These are phyloP conservation scores for Spirogloea muscicola DNA, from an alignment of 139 green algal genomes.

Conservation along the genomic window DNA sequence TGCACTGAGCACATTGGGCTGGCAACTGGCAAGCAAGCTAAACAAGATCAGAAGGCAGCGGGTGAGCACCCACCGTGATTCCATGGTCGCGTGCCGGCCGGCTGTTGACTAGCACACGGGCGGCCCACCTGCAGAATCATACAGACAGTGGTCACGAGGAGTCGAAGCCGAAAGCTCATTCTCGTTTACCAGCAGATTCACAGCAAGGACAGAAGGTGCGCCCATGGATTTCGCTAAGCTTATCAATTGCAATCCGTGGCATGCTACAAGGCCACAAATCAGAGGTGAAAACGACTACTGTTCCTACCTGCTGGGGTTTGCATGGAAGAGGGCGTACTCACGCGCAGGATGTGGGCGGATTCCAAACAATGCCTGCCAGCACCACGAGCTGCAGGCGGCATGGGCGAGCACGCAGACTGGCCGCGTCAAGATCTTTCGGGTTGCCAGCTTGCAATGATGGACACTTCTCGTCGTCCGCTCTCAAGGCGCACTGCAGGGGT, in stretches of 20 bases:
- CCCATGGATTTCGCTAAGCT: no score
- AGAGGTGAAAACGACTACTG: no score
- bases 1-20: no score
- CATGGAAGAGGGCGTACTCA: conserved; percentile 83
- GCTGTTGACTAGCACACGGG: conserved; percentile 16
- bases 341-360: conserved; percentile 87
- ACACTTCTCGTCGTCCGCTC: background rate
- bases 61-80: background rate
- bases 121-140: conserved; percentile 26
- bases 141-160: no score
- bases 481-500: background rate
- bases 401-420: background rate
- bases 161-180: no score
- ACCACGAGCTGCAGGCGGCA: conserved; percentile 33
- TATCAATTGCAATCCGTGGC: no score
- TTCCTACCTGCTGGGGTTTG: no score
- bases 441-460: background rate
- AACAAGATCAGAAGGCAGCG: no score
- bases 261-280: no score
- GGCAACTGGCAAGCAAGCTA: no score
- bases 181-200: no score
- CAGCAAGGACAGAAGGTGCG: no score
- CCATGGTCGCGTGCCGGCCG: conserved; percentile 1
- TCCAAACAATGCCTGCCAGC: conserved; percentile 87
- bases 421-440: background rate